Percentiles rank a stretch among this genome's conserved stretches.
Evolutionary conservation across 257 asterid genomes (phyloP).

Genomic region (Buddleja alternifolia): DNA sequence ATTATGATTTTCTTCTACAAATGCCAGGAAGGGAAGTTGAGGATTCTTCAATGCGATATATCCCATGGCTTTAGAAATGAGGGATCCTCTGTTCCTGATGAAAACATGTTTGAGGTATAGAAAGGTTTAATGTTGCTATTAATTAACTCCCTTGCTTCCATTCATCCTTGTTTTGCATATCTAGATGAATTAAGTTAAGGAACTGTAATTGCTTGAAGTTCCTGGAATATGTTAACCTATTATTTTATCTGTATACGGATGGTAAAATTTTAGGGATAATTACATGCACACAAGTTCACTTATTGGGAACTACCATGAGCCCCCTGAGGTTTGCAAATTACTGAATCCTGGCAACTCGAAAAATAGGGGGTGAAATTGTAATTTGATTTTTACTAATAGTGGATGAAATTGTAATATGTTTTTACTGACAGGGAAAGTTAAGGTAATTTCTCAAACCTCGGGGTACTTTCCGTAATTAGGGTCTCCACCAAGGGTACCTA

Average conservation of each 20-base stretch:
- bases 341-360: too few relatives aligned
- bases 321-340: too few relatives aligned
- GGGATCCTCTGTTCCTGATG: slow-evolving; percentile 52
- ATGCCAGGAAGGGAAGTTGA: slow-evolving; percentile 92
- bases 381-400: too few relatives aligned
- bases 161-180: background rate
- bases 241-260: background rate
- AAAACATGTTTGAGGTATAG: slow-evolving; percentile 77
- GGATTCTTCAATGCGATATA: slow-evolving; percentile 75
- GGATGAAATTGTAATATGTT: too few relatives aligned
- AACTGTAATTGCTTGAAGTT: slow-evolving; percentile 13
- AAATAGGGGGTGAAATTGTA: too few relatives aligned
- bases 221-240: background rate
- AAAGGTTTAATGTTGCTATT: slow-evolving; percentile 21
- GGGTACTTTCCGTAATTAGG: too few relatives aligned
- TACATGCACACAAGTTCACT: background rate
- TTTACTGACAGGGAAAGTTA: too few relatives aligned
- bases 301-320: background rate
- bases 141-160: background rate
- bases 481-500: too few relatives aligned
- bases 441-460: too few relatives aligned
- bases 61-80: slow-evolving; percentile 55
- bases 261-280: background rate
- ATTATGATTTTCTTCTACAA: slow-evolving; percentile 4
- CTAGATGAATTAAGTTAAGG: slow-evolving; percentile 10